Conservation (phyloP, 495 filamentous ascomycete genomes). For the Penicillium lagena region DNA sequence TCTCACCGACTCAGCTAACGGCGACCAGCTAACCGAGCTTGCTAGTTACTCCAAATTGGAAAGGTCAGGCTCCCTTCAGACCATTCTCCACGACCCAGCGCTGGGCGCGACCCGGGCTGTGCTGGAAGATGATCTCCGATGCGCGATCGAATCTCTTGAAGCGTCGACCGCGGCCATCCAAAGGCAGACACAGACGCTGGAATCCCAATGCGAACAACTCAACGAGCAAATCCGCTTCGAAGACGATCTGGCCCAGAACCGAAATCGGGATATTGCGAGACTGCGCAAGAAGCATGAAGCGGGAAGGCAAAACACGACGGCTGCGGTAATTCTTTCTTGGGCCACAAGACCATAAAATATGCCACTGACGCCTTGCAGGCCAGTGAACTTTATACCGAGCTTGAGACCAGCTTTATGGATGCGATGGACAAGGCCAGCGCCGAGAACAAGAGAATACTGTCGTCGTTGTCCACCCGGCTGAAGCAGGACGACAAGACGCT, state of each 20-base stretch:
- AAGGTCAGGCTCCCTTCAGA: constrained; percentile 18
- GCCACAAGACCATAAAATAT: background rate
- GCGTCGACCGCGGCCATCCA: constrained; percentile 29
- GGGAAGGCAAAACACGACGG: constrained; percentile 25
- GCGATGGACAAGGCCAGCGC: constrained; percentile 24
- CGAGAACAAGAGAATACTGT: constrained; percentile 31
- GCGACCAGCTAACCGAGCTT: background rate
- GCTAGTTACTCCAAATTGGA: constrained; percentile 30
- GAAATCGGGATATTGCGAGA: constrained; percentile 19
- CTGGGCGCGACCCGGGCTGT: constrained; percentile 29
- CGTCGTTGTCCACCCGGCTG: constrained; percentile 24
- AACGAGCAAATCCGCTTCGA: constrained; percentile 19
- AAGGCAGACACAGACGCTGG: constrained; percentile 27
- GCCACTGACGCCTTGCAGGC: constrained; percentile 23
- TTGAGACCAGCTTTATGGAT: constrained; percentile 22
- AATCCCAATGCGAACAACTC: constrained; percentile 23
- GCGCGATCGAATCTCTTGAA: constrained; percentile 29
- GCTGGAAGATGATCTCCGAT: constrained; percentile 32
- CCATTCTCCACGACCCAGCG: constrained; percentile 19
- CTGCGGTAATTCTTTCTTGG: constrained; percentile 19
- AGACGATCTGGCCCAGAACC: constrained; percentile 15
- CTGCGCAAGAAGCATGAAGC: constrained; percentile 33
- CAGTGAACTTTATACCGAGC: constrained; percentile 24
- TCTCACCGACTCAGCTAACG: background rate
- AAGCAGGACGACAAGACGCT: constrained; percentile 36